Evolutionary conservation across 1,139 yeast species (phyloP).

Genomic region (Kazachstania sp.): DNA sequence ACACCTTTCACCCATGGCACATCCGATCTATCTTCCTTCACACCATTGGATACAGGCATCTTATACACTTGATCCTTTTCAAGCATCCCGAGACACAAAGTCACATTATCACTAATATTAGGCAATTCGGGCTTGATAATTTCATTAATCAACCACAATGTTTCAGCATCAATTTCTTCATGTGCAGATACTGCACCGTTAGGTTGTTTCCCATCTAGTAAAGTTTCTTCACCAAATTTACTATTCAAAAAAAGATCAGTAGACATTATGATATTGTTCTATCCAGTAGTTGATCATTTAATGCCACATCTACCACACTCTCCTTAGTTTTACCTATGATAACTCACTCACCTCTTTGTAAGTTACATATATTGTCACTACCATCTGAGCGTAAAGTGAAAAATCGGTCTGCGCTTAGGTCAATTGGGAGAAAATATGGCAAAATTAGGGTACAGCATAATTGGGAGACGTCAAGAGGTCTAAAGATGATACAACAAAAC

Average conservation of each 20-base stretch:
- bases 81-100: constrained; percentile 27
- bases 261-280: neutral
- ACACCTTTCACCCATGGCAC: constrained; percentile 22
- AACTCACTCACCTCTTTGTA: too few relatives aligned
- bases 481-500: too few relatives aligned
- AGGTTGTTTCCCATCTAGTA: neutral
- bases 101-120: constrained; percentile 29
- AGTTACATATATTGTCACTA: too few relatives aligned
- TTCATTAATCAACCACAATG: constrained; percentile 29
- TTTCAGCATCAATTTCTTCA: constrained; percentile 16
- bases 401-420: too few relatives aligned
- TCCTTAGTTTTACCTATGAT: too few relatives aligned
- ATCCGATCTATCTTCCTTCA: constrained; percentile 13
- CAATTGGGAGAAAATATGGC: too few relatives aligned
- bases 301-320: too few relatives aligned
- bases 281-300: neutral
- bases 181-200: neutral
- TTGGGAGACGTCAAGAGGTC: too few relatives aligned
- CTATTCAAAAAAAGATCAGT: constrained; percentile 1
- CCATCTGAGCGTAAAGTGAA: too few relatives aligned
- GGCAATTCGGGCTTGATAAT: constrained; percentile 33
- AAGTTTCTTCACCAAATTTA: neutral
- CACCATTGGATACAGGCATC: constrained; percentile 27
- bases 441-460: too few relatives aligned
- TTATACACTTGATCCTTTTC: constrained; percentile 24